Evolutionary conservation across 441 rosid genomes (phyloP).

Genomic region (Euphorbia celastroides): DNA sequence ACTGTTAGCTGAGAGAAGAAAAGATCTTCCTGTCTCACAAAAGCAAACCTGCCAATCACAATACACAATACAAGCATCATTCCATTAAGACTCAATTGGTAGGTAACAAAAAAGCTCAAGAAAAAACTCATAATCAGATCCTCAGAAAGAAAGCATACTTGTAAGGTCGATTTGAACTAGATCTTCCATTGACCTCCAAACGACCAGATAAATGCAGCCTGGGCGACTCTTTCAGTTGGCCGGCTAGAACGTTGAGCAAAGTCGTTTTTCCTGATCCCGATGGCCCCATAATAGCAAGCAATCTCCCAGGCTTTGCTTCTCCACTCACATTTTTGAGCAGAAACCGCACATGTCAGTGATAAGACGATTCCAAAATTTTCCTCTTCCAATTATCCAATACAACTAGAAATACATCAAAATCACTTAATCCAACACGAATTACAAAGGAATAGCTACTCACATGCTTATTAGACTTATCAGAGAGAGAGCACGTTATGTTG

Average conservation of each 20-base stretch:
- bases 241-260: slow-evolving; percentile 80
- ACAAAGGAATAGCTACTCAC: slow-evolving; percentile 32
- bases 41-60: slow-evolving; percentile 61
- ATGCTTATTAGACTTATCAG: slow-evolving; percentile 64
- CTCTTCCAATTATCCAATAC: neutral
- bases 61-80: slow-evolving; percentile 17
- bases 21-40: slow-evolving; percentile 89
- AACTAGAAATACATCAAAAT: too few species aligned
- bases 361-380: neutral
- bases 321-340: slow-evolving; percentile 73
- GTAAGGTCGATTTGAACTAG: slow-evolving; percentile 50
- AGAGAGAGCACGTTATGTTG: slow-evolving; percentile 73
- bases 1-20: slow-evolving; percentile 95
- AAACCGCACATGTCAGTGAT: slow-evolving; percentile 43
- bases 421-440: neutral
- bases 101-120: neutral
- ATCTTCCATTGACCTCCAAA: slow-evolving; percentile 77
- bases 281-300: slow-evolving; percentile 93
- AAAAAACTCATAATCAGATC: neutral
- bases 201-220: slow-evolving; percentile 75
- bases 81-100: neutral
- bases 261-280: slow-evolving; percentile 98
- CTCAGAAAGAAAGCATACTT: slow-evolving; percentile 37
- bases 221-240: slow-evolving; percentile 63
- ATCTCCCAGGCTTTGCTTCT: slow-evolving; percentile 90